These are phyloP conservation scores for Leccinum fallax DNA, from an alignment of 1,284 basidiomycete species.

Conservation along the genomic window DNA sequence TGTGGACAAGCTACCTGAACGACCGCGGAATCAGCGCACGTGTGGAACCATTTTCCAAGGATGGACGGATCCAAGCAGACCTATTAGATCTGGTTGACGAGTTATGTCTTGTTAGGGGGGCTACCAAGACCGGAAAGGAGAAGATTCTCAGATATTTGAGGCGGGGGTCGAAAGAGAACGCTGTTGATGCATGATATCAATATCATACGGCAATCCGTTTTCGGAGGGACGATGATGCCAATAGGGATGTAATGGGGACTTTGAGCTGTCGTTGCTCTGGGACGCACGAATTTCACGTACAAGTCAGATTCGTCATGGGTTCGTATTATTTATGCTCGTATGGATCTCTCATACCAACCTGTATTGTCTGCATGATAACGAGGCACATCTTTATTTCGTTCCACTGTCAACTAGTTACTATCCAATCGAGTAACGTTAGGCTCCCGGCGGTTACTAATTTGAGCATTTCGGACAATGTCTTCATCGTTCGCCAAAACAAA, in stretches of 20 bases:
- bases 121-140: conserved; percentile 19
- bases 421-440: background rate
- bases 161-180: conserved; percentile 17
- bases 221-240: background rate
- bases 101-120: conserved; percentile 28
- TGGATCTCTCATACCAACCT: background rate
- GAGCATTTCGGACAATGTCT: conserved; percentile 18
- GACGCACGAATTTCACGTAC: background rate
- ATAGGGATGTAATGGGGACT: background rate
- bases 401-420: no score
- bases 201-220: background rate
- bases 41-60: conserved; percentile 12
- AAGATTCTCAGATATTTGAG: conserved; percentile 22
- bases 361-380: no score
- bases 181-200: background rate
- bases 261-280: background rate
- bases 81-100: conserved; percentile 24
- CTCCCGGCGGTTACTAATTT: background rate
- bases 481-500: conserved; percentile 62
- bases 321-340: conserved; percentile 9
- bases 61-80: background rate
- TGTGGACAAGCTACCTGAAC: conserved; percentile 16
- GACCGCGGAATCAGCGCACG: conserved; percentile 21
- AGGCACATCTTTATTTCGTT: no score
- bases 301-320: background rate